A percentile compares a stretch with the other conserved stretches of the same genome.
phyloP scores from a whole-genome alignment of 1,139 yeast genomes.

The Suzukiozyma palmioleophila region DNA sequence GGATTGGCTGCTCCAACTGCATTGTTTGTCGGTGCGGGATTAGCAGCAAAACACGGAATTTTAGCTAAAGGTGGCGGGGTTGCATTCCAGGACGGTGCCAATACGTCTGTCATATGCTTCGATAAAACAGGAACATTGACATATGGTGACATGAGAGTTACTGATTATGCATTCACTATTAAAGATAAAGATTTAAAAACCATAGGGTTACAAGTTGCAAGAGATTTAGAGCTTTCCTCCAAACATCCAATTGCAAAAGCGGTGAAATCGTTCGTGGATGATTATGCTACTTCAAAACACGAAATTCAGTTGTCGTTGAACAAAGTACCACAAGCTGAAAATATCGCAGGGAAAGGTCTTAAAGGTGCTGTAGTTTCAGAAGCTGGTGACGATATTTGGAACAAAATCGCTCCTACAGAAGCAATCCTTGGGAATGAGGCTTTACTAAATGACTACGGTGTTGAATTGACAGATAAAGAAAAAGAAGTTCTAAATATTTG shows the following conservation, averaged over 20 bases:
- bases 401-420: constrained; percentile 23
- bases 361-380: constrained; percentile 36
- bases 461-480: constrained; percentile 22
- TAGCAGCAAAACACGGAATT: constrained; percentile 58
- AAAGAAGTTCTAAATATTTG: constrained; percentile 38
- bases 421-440: constrained; percentile 66
- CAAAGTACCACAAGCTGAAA: constrained; percentile 46
- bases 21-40: constrained; percentile 42
- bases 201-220: constrained; percentile 44
- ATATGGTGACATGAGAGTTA: constrained; percentile 56
- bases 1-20: constrained; percentile 50
- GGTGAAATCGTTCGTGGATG: constrained; percentile 41
- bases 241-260: constrained; percentile 69
- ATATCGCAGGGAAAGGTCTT: constrained; percentile 57
- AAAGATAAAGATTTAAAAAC: constrained; percentile 12
- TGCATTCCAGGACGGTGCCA: constrained; percentile 75
- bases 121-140: constrained; percentile 82
- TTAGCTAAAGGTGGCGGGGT: constrained; percentile 79
- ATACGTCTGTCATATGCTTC: constrained; percentile 61
- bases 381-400: constrained; percentile 22
- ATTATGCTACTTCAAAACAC: constrained; percentile 14
- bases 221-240: constrained; percentile 62
- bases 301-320: constrained; percentile 24
- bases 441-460: constrained; percentile 43
- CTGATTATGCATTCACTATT: constrained; percentile 36